phyloP scores from a whole-genome alignment of 106 monocot genomes.

The Ottelia alismoides region DNA sequence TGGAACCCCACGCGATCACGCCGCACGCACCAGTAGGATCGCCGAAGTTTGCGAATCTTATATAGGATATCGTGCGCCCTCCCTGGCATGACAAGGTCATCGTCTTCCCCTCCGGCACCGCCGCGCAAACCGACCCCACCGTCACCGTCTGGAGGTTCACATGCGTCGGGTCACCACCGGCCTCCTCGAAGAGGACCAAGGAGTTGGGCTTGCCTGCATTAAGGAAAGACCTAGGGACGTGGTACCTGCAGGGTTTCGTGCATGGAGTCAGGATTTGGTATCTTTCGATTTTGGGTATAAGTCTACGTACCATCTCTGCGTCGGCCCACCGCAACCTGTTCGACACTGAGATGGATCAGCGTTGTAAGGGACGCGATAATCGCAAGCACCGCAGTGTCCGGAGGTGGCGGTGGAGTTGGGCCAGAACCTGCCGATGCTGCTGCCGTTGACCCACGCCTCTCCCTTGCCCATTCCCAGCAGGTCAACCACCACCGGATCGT shows the following conservation, averaged over 20 bases:
- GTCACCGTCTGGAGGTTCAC: slow-evolving; percentile 4
- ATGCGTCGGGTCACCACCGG: slow-evolving; percentile 1
- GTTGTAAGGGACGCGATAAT: background rate
- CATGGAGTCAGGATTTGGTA: too few species aligned
- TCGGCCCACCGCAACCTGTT: background rate
- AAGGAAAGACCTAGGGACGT: slow-evolving; percentile 5
- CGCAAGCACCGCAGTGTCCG: background rate
- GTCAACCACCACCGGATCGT: slow-evolving; percentile 4
- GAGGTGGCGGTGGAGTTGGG: background rate
- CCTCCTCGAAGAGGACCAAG: slow-evolving; percentile 1
- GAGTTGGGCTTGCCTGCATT: background rate
- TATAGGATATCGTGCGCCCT: background rate
- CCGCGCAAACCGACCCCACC: background rate
- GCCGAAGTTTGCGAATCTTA: slow-evolving; percentile 3
- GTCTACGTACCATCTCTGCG: background rate
- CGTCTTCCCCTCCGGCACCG: background rate
- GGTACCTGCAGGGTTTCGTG: too few species aligned
- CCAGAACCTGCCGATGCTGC: slow-evolving; percentile 3
- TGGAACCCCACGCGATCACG: background rate
- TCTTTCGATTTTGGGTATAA: too few species aligned
- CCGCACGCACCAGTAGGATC: background rate
- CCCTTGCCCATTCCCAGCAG: slow-evolving; percentile 9
- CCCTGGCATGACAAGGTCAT: slow-evolving; percentile 2
- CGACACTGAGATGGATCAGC: background rate
- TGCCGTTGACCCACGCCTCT: background rate